Evolutionary conservation across 257 asterid species (phyloP).

Genomic region (Capsicum baccatum): DNA sequence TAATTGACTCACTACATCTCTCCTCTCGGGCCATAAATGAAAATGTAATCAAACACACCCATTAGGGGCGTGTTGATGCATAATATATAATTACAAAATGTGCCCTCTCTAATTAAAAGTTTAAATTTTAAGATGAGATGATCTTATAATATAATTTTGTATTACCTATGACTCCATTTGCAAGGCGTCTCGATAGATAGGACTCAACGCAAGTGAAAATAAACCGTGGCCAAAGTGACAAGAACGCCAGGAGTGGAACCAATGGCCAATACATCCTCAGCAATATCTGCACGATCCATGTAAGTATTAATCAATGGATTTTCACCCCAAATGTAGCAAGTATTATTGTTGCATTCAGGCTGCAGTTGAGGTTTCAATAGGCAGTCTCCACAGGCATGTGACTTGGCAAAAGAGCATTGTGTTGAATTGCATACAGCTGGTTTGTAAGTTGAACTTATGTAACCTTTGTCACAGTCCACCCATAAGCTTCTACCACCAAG

Average conservation of each 20-base stretch:
- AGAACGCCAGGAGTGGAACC: slow-evolving; percentile 63
- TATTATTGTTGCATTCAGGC: slow-evolving; percentile 68
- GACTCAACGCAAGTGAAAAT: slow-evolving; percentile 55
- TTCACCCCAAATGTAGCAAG: slow-evolving; percentile 47
- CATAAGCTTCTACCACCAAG: slow-evolving; percentile 51
- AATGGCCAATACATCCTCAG: slow-evolving; percentile 56
- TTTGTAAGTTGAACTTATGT: slow-evolving; percentile 25
- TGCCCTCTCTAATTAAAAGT: too few species aligned
- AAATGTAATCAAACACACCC: too few species aligned
- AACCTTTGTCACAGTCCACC: slow-evolving; percentile 69
- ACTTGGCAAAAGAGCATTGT: slow-evolving; percentile 53
- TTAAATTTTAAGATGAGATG: too few species aligned
- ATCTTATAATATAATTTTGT: too few species aligned
- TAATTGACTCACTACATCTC: too few species aligned
- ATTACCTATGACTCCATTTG: slow-evolving; percentile 14
- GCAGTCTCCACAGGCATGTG: slow-evolving; percentile 51
- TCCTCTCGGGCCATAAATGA: too few species aligned
- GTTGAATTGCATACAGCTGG: slow-evolving; percentile 62
- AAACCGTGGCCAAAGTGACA: slow-evolving; percentile 46
- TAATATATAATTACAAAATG: too few species aligned
- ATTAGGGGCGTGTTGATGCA: too few species aligned
- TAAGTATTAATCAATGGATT: slow-evolving; percentile 52
- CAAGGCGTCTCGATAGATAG: slow-evolving; percentile 45
- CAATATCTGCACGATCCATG: slow-evolving; percentile 55
- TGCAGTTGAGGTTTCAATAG: slow-evolving; percentile 37